Conservation (phyloP, 352 stramenopile species). For the Pythium aphanidermatum region DNA sequence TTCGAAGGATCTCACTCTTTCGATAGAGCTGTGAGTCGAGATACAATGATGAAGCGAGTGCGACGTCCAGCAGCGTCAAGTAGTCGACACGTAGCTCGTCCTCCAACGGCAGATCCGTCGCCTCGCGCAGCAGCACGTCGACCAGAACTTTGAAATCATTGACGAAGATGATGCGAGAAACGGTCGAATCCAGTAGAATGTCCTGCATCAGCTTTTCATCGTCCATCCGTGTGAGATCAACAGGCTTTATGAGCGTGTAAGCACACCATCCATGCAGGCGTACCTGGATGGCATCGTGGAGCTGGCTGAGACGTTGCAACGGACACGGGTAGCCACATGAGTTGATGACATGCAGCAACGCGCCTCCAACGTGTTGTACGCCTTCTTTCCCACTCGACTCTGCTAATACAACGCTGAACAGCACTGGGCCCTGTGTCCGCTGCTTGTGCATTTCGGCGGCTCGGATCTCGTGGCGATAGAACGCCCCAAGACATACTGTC, state of each 20-base stretch:
- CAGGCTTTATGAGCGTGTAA: too few relatives aligned
- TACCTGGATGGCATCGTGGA: constrained; percentile 55
- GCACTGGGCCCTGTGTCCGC: constrained; percentile 16
- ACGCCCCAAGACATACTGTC: constrained; percentile 46
- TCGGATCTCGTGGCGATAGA: constrained; percentile 47
- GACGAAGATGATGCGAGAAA: constrained; percentile 47
- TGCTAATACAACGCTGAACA: constrained; percentile 45
- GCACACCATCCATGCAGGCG: constrained; percentile 1
- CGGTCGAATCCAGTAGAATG: constrained; percentile 38
- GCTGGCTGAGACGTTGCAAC: constrained; percentile 23
- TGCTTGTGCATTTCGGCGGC: background rate
- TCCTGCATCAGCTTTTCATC: constrained; percentile 42
- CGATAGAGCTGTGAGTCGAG: constrained; percentile 48
- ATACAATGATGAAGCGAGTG: constrained; percentile 39
- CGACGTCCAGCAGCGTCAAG: constrained; percentile 38
- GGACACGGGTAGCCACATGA: constrained; percentile 69
- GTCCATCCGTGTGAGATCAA: background rate
- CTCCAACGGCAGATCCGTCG: constrained; percentile 47
- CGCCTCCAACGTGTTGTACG: constrained; percentile 51
- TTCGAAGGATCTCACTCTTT: constrained; percentile 38
- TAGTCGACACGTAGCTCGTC: constrained; percentile 37
- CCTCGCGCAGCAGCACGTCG: constrained; percentile 62
- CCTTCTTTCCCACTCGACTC: constrained; percentile 34
- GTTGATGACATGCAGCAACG: constrained; percentile 75
- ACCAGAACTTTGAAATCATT: constrained; percentile 76